phyloP scores from a whole-genome alignment of 2,329 filamentous ascomycete genomes.

The Sporothrix variecibatus region DNA sequence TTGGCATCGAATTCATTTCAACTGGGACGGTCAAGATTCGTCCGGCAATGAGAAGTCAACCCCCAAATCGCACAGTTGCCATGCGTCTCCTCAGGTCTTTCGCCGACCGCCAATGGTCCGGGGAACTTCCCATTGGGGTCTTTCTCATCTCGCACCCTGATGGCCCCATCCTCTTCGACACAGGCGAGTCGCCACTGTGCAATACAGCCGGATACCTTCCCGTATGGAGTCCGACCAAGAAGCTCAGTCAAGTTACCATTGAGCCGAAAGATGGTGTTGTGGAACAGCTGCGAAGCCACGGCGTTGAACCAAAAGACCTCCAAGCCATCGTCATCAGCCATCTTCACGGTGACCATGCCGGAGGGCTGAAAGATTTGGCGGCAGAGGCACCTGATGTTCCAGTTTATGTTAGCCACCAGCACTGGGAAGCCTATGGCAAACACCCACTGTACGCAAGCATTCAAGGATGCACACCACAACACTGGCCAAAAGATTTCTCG shows the following conservation, averaged over 20 bases:
- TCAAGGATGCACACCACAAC: not conserved
- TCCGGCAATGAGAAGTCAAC: not conserved
- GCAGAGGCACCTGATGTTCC: not conserved
- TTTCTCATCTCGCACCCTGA: not conserved
- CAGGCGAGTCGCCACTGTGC: not conserved
- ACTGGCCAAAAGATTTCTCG: not conserved
- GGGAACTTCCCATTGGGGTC: not conserved
- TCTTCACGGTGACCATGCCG: not conserved
- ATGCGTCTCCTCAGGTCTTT: slow-evolving; percentile 1
- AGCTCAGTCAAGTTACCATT: slow-evolving; percentile 1
- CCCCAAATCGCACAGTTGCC: not conserved
- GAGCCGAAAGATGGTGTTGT: not conserved
- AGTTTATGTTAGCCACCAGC: not conserved
- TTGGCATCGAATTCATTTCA: slow-evolving; percentile 1
- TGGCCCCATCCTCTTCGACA: not conserved
- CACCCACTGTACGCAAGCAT: not conserved
- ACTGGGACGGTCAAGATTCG: not conserved
- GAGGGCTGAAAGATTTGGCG: not conserved
- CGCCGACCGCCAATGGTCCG: not conserved
- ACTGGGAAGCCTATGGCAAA: not conserved
- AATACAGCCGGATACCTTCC: not conserved
- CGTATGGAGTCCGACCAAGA: not conserved
- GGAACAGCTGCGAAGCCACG: not conserved
- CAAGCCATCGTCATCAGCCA: not conserved
- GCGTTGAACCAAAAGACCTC: slow-evolving; percentile 1